These are phyloP conservation scores for Teratosphaeria epicoccoides DNA, from an alignment of 2,329 filamentous ascomycete species.

Conservation along the genomic window DNA sequence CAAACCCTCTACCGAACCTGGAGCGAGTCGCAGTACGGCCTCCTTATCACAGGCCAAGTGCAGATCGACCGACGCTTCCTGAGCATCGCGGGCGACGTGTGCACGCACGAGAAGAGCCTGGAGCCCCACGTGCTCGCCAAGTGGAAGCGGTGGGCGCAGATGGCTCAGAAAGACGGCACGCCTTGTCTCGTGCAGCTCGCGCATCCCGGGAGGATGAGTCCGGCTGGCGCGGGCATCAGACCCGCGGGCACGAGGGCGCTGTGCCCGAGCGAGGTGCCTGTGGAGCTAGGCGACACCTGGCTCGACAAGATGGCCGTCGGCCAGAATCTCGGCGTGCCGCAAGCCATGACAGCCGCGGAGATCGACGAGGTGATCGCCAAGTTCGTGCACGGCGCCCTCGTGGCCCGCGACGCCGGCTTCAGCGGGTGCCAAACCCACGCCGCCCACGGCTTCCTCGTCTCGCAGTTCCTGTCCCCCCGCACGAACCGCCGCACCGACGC, in stretches of 20 bases:
- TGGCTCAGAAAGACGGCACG: constrained; percentile 31
- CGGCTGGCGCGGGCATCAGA: constrained; percentile 30
- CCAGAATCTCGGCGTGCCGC: constrained; percentile 37
- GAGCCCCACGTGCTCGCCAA: constrained; percentile 16
- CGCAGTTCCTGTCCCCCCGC: constrained; percentile 31
- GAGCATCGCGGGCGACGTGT: constrained; percentile 23
- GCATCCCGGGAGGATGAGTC: constrained; percentile 36
- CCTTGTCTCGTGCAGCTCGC: constrained; percentile 35
- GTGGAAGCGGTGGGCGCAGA: constrained; percentile 26
- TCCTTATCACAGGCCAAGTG: constrained; percentile 35
- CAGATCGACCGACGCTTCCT: constrained; percentile 37
- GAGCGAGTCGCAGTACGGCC: constrained; percentile 35
- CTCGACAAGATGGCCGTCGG: constrained; percentile 23
- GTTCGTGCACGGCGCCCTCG: constrained; percentile 44
- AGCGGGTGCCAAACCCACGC: constrained; percentile 45
- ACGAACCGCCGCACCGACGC: constrained; percentile 39
- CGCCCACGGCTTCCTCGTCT: constrained; percentile 38
- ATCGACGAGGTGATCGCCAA: constrained; percentile 43
- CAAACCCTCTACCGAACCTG: constrained; percentile 42
- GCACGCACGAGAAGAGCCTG: constrained; percentile 15
- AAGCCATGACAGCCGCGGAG: constrained; percentile 45
- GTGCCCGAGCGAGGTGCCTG: constrained; percentile 32
- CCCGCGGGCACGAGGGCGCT: constrained; percentile 23
- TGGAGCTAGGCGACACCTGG: constrained; percentile 30
- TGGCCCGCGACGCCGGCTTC: constrained; percentile 42